phyloP scores from a whole-genome alignment of 371 early-diverging fungal species.

The Syncephalis plumigaleata region DNA sequence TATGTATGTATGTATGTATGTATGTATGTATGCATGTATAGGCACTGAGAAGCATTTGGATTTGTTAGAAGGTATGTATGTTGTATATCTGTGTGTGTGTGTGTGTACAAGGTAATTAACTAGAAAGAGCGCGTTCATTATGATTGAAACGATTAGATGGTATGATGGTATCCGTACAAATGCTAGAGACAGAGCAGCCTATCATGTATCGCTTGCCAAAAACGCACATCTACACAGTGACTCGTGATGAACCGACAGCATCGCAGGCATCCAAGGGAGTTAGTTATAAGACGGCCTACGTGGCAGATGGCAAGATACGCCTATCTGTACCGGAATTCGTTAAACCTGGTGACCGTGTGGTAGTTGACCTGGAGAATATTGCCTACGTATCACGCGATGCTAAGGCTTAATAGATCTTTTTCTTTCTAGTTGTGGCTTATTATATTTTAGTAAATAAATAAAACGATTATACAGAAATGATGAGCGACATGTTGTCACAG shows the following conservation, averaged over 20 bases:
- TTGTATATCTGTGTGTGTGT: not conserved
- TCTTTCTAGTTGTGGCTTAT: too few species aligned
- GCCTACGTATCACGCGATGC: conserved; percentile 19
- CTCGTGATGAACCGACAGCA: conserved; percentile 6
- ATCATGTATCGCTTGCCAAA: not conserved
- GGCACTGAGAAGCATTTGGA: conserved; percentile 20
- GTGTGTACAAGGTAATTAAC: not conserved
- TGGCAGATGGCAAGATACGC: conserved; percentile 34
- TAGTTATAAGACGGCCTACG: conserved; percentile 35
- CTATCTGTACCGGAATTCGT: conserved; percentile 62
- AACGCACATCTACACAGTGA: not conserved
- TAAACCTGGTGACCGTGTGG: conserved; percentile 40
- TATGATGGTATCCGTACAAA: not conserved
- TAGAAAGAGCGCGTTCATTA: too few species aligned
- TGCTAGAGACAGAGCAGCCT: not conserved
- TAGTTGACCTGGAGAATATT: conserved; percentile 34
- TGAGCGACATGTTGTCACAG: too few species aligned
- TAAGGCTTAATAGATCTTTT: too few species aligned
- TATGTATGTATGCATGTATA: not conserved
- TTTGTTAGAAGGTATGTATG: conserved; percentile 18
- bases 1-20: not conserved
- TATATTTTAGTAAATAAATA: too few species aligned
- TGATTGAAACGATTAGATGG: too few species aligned
- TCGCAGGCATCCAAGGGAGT: conserved; percentile 42
- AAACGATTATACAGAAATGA: too few species aligned